Evolutionary conservation across 1,139 yeast genomes (phyloP).

Genomic region (Yamadazyma diddensiae): DNA sequence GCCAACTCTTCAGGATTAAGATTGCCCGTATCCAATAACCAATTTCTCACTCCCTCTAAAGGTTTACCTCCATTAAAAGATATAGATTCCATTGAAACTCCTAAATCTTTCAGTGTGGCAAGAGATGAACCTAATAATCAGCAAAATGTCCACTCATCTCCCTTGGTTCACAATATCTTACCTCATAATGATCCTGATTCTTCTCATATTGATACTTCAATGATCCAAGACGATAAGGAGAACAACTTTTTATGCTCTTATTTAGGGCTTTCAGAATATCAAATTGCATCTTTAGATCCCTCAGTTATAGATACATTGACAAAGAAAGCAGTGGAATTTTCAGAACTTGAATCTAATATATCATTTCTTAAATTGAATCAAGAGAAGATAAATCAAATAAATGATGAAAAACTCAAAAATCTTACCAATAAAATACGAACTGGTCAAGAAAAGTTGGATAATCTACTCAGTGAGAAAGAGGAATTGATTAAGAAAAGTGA

Average conservation of each 20-base stretch:
- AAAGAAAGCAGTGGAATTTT: slow-evolving; percentile 44
- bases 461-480: slow-evolving; percentile 26
- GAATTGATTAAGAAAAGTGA: slow-evolving; percentile 23
- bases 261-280: slow-evolving; percentile 28
- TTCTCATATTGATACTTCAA: slow-evolving; percentile 4
- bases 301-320: slow-evolving; percentile 33
- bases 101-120: slow-evolving; percentile 42
- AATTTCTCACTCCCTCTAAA: slow-evolving; percentile 41
- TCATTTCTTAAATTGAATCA: slow-evolving; percentile 49
- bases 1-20: slow-evolving; percentile 7
- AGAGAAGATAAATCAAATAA: slow-evolving; percentile 49
- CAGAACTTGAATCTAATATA: slow-evolving; percentile 50
- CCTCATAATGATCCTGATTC: slow-evolving; percentile 2
- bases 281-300: slow-evolving; percentile 19
- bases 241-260: slow-evolving; percentile 23
- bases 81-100: slow-evolving; percentile 41
- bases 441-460: slow-evolving; percentile 24
- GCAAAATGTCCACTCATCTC: slow-evolving; percentile 19
- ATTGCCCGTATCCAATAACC: slow-evolving; percentile 8
- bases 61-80: slow-evolving; percentile 44
- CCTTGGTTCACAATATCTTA: slow-evolving; percentile 15
- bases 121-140: slow-evolving; percentile 20
- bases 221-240: slow-evolving; percentile 6
- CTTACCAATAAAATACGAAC: slow-evolving; percentile 25
- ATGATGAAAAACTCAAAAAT: slow-evolving; percentile 19